Evolutionary conservation across 169 alveolate genomes (phyloP).

Genomic region (Plasmodium inui): DNA sequence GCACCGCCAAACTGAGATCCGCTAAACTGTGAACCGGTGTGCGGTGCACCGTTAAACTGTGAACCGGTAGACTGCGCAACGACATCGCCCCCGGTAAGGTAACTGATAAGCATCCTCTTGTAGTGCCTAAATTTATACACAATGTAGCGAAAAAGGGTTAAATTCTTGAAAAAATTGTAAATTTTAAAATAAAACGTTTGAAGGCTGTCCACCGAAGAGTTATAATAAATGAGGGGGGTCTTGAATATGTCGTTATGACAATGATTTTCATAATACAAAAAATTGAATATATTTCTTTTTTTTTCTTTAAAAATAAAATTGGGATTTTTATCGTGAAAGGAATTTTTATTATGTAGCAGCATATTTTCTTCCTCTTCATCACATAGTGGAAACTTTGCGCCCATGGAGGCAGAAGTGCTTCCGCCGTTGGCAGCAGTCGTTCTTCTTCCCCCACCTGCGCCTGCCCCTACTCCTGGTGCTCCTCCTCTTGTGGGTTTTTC

Average conservation of each 20-base stretch:
- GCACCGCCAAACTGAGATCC: neutral
- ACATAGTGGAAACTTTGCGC: conserved; percentile 25
- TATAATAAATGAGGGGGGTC: conserved; percentile 53
- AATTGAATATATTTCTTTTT: conserved; percentile 35
- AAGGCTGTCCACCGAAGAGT: conserved; percentile 37
- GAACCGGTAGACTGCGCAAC: neutral
- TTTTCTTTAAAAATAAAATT: conserved; percentile 39
- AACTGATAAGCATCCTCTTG: conserved; percentile 1
- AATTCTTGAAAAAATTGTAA: conserved; percentile 17
- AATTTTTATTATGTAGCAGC: conserved; percentile 24
- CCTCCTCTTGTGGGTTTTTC: conserved; percentile 11
- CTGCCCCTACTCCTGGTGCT: neutral
- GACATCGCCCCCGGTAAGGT: neutral
- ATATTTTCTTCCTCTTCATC: conserved; percentile 24
- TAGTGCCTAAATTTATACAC: conserved; percentile 6
- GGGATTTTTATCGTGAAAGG: conserved; percentile 30
- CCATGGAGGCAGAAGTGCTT: neutral
- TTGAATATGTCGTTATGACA: conserved; percentile 57
- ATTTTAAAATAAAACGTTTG: conserved; percentile 33
- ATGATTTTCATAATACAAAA: conserved; percentile 64
- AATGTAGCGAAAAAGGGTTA: neutral
- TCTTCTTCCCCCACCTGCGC: neutral
- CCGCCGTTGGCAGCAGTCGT: neutral
- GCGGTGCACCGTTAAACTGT: neutral
- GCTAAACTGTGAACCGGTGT: neutral